Base-by-base conservation (phyloP, 2,329 filamentous ascomycete genomes). In the Penicillium sp. region DNA sequence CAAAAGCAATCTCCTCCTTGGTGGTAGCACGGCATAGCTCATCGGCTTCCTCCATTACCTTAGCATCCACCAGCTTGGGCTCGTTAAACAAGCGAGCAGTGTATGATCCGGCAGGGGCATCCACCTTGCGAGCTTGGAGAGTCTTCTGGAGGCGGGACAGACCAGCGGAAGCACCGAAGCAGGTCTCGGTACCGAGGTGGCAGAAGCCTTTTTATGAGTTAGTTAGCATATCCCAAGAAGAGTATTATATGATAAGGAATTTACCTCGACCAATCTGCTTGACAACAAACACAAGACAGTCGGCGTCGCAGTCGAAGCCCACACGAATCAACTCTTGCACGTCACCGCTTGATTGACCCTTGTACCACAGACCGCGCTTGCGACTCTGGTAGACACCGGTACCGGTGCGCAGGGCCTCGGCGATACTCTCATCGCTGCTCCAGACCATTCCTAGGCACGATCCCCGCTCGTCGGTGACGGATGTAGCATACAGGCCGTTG, bases 21-120 rank as follows among this genome's bases (percentile, higher is more conserved):
- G 85, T 87, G 60, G 85, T 86, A 13, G 94, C 93, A 58, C 94
- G 86, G 67, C 93, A 97, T 34, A 99, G 81, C 76, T 99, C 94
- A 67, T 95, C 90, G 0, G 94, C 94, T 72, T 99, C 94, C 73
- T 99, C 94, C 86, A 97, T 95, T 49, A 99, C 97, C 80, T 99
- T 99, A 3, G 94, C 94, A 36, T 90, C 83, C 47, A 97, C 76
- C 49, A 99, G 82, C 71, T 95, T 92, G 62, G 90, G 84, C 58
- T 99, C 94, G 15, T 88, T 92, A 79, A 97, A 99, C 1, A 99
- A 79, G 27, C 93, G 83, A 15, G 91, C 90, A 4, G 94, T 99
- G 73, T 99, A 99, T 10, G 94, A 99, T 1, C 92, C 93, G 59
- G 83, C 82, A 0, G 94, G 93, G 0, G 93, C 92, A 15, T 89